phyloP scores from a whole-genome alignment of 2,329 filamentous ascomycete species.

The Xylaria arbuscula region DNA sequence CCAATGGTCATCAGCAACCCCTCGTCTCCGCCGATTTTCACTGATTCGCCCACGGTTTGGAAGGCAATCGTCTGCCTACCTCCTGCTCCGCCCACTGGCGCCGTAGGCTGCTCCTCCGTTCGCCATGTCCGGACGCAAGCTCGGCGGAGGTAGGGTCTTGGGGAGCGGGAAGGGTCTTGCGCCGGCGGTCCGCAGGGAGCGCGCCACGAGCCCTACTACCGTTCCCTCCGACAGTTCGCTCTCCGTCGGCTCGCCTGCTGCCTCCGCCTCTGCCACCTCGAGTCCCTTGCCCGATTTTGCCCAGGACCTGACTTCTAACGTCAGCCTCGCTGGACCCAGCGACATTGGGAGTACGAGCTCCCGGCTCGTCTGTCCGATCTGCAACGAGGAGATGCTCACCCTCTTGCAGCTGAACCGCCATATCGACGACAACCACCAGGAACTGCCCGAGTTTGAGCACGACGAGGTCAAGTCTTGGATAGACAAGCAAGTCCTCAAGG shows the following conservation, averaged over 20 bases:
- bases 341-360: constrained; percentile 68
- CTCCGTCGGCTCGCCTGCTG: constrained; percentile 76
- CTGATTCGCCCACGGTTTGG: not conserved
- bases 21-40: not conserved
- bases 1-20: not conserved
- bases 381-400: constrained; percentile 97
- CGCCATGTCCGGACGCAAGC: constrained; percentile 82
- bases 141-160: constrained; percentile 91
- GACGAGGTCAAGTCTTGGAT: constrained; percentile 98
- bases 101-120: constrained; percentile 32
- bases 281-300: constrained; percentile 76
- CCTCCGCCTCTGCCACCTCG: constrained; percentile 54
- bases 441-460: constrained; percentile 87
- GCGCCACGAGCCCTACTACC: constrained; percentile 62
- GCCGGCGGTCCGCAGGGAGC: constrained; percentile 57
- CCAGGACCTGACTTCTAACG: constrained; percentile 84
- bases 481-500: constrained; percentile 91
- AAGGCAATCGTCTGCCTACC: not conserved
- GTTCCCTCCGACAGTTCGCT: constrained; percentile 76
- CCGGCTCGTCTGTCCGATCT: constrained; percentile 93
- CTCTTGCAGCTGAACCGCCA: constrained; percentile 89
- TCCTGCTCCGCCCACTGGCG: constrained; percentile 8
- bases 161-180: constrained; percentile 87
- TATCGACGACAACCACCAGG: constrained; percentile 89
- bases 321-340: constrained; percentile 72